Evolutionary conservation across 164 flowering plant species (phyloP).

Genomic region (Nymphaea thermarum): DNA sequence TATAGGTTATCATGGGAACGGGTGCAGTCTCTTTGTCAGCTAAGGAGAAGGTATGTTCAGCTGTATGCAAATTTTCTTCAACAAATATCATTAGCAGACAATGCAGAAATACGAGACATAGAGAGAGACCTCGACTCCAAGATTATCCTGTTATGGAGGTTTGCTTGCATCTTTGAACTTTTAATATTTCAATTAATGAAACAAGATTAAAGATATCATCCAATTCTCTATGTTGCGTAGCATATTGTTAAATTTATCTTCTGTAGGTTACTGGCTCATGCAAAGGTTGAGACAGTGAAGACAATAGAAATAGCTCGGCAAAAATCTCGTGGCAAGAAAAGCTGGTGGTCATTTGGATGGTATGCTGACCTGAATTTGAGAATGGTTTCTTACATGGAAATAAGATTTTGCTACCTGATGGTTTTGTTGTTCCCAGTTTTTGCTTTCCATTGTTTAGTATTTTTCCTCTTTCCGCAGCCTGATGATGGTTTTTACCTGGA

Average conservation of each 20-base stretch:
- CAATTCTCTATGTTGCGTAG: too few relatives aligned
- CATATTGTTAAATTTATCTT: not conserved
- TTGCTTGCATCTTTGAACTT: not conserved
- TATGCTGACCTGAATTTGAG: slow-evolving; percentile 15
- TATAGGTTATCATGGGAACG: slow-evolving; percentile 87
- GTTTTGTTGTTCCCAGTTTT: too few relatives aligned
- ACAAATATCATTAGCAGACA: slow-evolving; percentile 31
- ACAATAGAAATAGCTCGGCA: slow-evolving; percentile 82
- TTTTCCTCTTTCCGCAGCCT: too few relatives aligned
- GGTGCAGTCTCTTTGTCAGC: slow-evolving; percentile 61
- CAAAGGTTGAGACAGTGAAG: slow-evolving; percentile 83
- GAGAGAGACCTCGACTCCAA: slow-evolving; percentile 90
- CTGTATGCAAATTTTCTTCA: slow-evolving; percentile 72
- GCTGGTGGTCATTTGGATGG: slow-evolving; percentile 94
- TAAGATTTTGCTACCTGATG: too few relatives aligned
- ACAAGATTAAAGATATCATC: too few relatives aligned
- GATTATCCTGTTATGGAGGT: slow-evolving; percentile 98
- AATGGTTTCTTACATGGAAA: too few relatives aligned
- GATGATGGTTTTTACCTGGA: too few relatives aligned
- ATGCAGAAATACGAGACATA: slow-evolving; percentile 52
- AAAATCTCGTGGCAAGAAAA: slow-evolving; percentile 36
- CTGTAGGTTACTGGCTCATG: slow-evolving; percentile 94
- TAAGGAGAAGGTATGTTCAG: slow-evolving; percentile 83
- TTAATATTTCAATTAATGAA: too few relatives aligned
- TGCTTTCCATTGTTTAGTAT: too few relatives aligned